phyloP scores from a whole-genome alignment of 2,329 filamentous ascomycete genomes.

The Xylaria sp. region DNA sequence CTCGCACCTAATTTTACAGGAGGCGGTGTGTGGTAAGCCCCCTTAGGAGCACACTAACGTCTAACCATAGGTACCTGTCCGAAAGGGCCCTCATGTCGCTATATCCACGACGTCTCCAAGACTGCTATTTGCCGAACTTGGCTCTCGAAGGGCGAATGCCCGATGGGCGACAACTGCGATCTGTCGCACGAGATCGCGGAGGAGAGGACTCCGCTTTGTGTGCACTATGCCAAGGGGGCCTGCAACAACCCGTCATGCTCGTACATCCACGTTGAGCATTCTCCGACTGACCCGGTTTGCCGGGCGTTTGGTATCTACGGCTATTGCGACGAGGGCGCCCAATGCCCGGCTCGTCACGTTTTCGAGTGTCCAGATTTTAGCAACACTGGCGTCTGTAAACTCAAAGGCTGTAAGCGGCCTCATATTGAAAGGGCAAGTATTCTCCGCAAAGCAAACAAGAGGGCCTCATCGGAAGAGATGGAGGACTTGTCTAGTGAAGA shows the following conservation, averaged over 20 bases:
- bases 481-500: conserved; percentile 82
- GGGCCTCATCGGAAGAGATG: conserved; percentile 53
- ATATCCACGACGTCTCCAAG: conserved; percentile 82
- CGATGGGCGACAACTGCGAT: conserved; percentile 80
- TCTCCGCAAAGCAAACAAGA: conserved; percentile 69
- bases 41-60: conserved; percentile 50
- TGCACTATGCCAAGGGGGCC: conserved; percentile 88
- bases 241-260: conserved; percentile 86
- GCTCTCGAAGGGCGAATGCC: conserved; percentile 79
- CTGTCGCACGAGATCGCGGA: conserved; percentile 86
- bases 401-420: conserved; percentile 79
- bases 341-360: conserved; percentile 83
- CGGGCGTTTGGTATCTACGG: conserved; percentile 82
- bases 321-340: conserved; percentile 82
- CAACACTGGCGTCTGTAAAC: conserved; percentile 84
- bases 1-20: conserved; percentile 40
- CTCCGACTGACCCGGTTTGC: conserved; percentile 80
- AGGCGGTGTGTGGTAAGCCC: conserved; percentile 49
- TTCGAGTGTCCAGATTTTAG: conserved; percentile 95
- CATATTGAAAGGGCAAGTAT: conserved; percentile 88
- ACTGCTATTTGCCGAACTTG: conserved; percentile 91
- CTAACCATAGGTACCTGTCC: conserved; percentile 74
- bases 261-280: conserved; percentile 84
- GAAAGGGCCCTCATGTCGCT: conserved; percentile 80
- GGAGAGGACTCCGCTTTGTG: conserved; percentile 84